Evolutionary conservation across 345 rosid genomes (phyloP).

Genomic region (Sisymbrium altissimum): DNA sequence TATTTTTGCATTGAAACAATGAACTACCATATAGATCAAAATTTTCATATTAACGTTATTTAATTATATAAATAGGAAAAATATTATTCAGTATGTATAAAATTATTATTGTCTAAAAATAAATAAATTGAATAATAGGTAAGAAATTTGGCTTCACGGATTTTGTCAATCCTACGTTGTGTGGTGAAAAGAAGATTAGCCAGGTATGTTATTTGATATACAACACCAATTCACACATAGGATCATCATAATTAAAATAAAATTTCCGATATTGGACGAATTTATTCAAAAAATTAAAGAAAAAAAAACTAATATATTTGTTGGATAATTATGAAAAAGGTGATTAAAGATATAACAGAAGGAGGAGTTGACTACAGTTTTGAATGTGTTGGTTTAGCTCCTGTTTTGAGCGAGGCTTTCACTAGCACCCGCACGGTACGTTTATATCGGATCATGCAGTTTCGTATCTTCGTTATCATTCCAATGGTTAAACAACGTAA

Average conservation of each 20-base stretch:
- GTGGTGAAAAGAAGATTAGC: slow-evolving; percentile 41
- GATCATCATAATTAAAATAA: neutral
- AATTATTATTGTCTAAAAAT: neutral
- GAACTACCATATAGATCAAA: neutral
- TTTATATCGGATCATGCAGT: neutral
- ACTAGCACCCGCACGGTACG: slow-evolving; percentile 41
- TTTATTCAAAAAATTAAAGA: no score
- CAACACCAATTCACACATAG: neutral
- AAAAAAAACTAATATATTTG: neutral
- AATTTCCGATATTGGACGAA: neutral
- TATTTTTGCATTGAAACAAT: neutral
- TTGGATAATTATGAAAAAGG: slow-evolving; percentile 31
- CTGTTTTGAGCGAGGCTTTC: slow-evolving; percentile 48
- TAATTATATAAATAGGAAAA: neutral
- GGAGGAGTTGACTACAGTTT: slow-evolving; percentile 79
- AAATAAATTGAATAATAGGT: slow-evolving; percentile 41
- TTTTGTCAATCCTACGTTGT: slow-evolving; percentile 54
- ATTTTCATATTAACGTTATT: neutral
- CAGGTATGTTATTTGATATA: slow-evolving; percentile 35
- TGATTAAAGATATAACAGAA: slow-evolving; percentile 52
- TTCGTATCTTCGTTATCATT: neutral
- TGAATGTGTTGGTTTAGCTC: slow-evolving; percentile 60
- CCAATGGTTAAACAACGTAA: neutral
- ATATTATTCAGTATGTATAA: neutral
- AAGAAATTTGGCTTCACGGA: slow-evolving; percentile 59